These are phyloP conservation scores for Firmiana major DNA, from an alignment of 345 rosid species.

Conservation along the genomic window DNA sequence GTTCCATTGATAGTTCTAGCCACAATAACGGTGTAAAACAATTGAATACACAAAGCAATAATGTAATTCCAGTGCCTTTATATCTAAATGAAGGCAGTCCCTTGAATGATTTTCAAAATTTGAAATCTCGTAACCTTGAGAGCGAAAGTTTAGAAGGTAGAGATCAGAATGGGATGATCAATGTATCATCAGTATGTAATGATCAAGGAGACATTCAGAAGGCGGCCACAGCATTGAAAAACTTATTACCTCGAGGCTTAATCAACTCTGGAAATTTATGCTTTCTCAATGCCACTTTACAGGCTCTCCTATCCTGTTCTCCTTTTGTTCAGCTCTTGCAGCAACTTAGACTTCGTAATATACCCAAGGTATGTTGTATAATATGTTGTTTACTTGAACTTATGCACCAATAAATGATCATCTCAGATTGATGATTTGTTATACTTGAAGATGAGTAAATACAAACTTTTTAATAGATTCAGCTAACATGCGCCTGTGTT, in stretches of 20 bases:
- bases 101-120: slow-evolving; percentile 33
- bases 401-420: background rate
- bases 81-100: slow-evolving; percentile 40
- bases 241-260: slow-evolving; percentile 72
- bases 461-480: background rate
- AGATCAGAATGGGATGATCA: slow-evolving; percentile 20
- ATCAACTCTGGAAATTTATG: slow-evolving; percentile 84
- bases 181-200: slow-evolving; percentile 23
- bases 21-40: slow-evolving; percentile 45
- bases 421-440: background rate
- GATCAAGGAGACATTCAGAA: slow-evolving; percentile 29
- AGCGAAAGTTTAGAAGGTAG: slow-evolving; percentile 23
- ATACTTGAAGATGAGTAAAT: background rate
- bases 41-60: slow-evolving; percentile 26
- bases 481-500: background rate
- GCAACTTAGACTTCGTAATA: slow-evolving; percentile 44
- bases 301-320: slow-evolving; percentile 81
- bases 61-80: slow-evolving; percentile 27
- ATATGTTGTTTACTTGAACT: background rate
- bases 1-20: slow-evolving; percentile 21
- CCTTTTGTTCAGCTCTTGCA: slow-evolving; percentile 83
- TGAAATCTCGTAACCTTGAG: slow-evolving; percentile 50
- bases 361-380: slow-evolving; percentile 53
- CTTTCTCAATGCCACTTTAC: slow-evolving; percentile 88
- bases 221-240: slow-evolving; percentile 29